These are phyloP conservation scores for Tetracentron sinense DNA, from an alignment of 164 flowering plant species.

Conservation along the genomic window DNA sequence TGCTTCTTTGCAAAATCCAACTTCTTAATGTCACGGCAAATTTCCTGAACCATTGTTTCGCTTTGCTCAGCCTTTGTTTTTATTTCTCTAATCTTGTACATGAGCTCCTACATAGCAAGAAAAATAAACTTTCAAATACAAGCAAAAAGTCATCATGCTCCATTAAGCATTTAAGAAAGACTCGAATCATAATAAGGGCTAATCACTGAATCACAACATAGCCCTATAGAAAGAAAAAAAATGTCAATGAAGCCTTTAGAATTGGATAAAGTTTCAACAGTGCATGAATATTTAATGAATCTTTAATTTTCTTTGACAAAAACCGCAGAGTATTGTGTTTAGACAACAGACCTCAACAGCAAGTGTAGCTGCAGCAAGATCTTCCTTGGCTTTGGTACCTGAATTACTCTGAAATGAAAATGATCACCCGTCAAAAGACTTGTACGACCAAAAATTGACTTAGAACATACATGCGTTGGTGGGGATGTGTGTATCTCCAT, in stretches of 20 bases:
- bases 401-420: slow-evolving; percentile 72
- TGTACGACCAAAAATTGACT: not conserved
- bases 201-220: not conserved
- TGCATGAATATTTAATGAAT: not conserved
- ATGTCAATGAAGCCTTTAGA: not conserved
- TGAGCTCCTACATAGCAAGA: slow-evolving; percentile 78
- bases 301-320: too few species aligned
- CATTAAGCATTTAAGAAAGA: not conserved
- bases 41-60: slow-evolving; percentile 98
- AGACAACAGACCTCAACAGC: slow-evolving; percentile 79
- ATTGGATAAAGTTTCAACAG: not conserved
- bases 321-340: not conserved
- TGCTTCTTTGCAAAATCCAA: slow-evolving; percentile 98
- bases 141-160: slow-evolving; percentile 5
- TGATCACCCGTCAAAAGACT: slow-evolving; percentile 9
- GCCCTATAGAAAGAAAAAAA: too few species aligned
- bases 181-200: not conserved
- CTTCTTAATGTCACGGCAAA: slow-evolving; percentile 98
- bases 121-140: slow-evolving; percentile 1
- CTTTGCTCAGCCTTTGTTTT: slow-evolving; percentile 98
- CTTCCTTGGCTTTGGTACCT: slow-evolving; percentile 95
- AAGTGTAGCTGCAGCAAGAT: slow-evolving; percentile 92
- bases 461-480: too few species aligned
- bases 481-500: too few species aligned
- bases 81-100: slow-evolving; percentile 89